These are phyloP conservation scores for Immersiporthe knoxdaviesiana DNA, from an alignment of 2,329 filamentous ascomycete genomes.

Conservation along the genomic window DNA sequence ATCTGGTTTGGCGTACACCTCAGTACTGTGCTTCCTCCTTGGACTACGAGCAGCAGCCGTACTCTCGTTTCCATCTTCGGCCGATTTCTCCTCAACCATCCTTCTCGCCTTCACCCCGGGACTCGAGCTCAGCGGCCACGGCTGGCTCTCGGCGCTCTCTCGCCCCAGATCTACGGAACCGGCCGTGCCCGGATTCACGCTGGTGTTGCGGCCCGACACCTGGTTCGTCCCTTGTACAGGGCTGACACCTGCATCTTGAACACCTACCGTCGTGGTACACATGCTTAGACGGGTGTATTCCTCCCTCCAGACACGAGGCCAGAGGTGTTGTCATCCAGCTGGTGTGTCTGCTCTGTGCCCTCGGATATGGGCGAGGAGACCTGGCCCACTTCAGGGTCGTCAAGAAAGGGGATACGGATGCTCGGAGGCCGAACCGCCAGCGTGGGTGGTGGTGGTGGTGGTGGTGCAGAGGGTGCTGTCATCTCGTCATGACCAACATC, in stretches of 20 bases:
- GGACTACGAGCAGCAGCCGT: too few species aligned
- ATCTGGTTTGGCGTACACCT: not conserved
- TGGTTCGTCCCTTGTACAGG: not conserved
- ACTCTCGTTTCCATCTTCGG: not conserved
- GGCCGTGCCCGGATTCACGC: not conserved
- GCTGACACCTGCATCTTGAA: not conserved
- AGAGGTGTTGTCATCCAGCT: not conserved
- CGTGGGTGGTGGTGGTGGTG: not conserved
- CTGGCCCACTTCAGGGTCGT: not conserved
- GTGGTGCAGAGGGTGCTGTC: not conserved
- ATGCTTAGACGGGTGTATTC: not conserved
- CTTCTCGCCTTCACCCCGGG: not conserved
- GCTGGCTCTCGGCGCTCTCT: not conserved
- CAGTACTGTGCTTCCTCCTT: not conserved
- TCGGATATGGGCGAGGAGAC: not conserved
- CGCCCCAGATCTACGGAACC: not conserved
- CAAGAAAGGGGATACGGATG: not conserved
- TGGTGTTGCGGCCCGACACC: not conserved
- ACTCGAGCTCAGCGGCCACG: constrained; percentile 3
- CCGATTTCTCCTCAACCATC: not conserved
- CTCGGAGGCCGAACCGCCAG: not conserved
- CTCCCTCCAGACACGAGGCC: not conserved
- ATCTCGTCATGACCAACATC: not conserved
- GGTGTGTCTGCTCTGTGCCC: not conserved
- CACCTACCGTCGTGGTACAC: not conserved